Evolutionary conservation across 371 early-diverging fungal species (phyloP), one percentile per base, ranked within the genome.

Genomic region (Mortierella sp.): DNA sequence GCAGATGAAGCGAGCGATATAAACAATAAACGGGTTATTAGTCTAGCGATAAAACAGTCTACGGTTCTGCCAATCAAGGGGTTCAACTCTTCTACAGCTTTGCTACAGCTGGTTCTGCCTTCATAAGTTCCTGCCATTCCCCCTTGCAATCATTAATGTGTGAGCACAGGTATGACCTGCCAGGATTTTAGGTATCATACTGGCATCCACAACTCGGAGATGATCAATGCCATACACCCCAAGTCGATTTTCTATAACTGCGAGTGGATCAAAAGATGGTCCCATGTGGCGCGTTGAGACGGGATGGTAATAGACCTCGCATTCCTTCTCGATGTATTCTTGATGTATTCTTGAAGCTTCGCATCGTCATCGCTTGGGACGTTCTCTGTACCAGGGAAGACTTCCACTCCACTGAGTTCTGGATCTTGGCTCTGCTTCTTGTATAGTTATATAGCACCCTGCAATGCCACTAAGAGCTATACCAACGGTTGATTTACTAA

Each of bases 151-250:
- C 35, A 35, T 35, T 4, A 35, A 4, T 35, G 35, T 35, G 6
- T 4, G 35, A 35, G 35, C 35, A 35, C 35, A 35, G 35, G 35
- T 35, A 8, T 35, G 3, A 35, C 73, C 77, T 0, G 74, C 84
- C 10, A 74, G 78, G 26, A 84, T 35, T 8, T 35, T 35, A 5
- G 35, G 35, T 35, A 30, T 30, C 30, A 30, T 4, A 4, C 30
- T 75, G 24, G 84, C 76, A 63, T 85, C 86, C 18, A 84, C 77
- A 4, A 85, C 79, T 0, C 86, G 62, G 20, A 85, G 66, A n/a
- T 68, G 65, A 8, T 78, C 80, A 43, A 84, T 73, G 9, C 86
- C 84, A 54, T 84, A 66, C 18, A 85, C 84, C 35, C 71, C 74
- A 60, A 85, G 54, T 0, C 75, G 77, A 1, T 75, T 43, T 52